Base-by-base conservation (phyloP, 1,284 basidiomycete genomes). In the Ganoderma sinense region DNA sequence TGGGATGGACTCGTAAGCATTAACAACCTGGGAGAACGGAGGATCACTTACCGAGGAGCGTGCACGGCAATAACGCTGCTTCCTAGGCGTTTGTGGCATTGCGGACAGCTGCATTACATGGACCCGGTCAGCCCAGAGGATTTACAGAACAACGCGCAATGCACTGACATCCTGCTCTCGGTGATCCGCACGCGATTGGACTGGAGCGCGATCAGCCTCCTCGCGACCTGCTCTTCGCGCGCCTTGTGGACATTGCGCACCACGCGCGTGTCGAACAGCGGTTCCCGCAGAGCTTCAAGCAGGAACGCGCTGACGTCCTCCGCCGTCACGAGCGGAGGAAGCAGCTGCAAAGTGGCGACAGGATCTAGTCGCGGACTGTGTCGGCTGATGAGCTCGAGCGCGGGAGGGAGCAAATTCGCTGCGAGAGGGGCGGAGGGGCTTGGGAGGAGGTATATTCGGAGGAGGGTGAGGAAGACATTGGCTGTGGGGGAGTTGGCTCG, bases 31-130 rank as follows among this genome's bases (percentile, higher is more conserved):
- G 11, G 29, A 29, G 29, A 40, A 29, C 10, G 4, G 3, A 39
- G 2, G 10, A 40, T 7, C 43, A 78, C 86, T 77, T 74, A 92
- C 92, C 88, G 86, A 71, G 96, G 97, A 20, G 92, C 86, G 84
- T 97, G 97, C 0, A 99, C 96, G 0, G 97, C 96, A 75, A 99
- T 96, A 48, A 98, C 97, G 70, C 95, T 97, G 75, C 92, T 94
- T 0, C 98, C 98, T 36, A 99, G 84, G 26, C 97, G 89, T 78
- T 99, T 99, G 79, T 97, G 94, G 80, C 97, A 99, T 78, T 96
- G 93, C 0, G 96, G 96, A 77, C 98, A 99, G 81, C 96, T 66
- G 45, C 23, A 14, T 53, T 59, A 51, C 53, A 18, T 33, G 62
- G 45, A n/a, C 62, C n/a, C 18, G 56, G 41, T 69, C 41, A 71